phyloP scores from a whole-genome alignment of 1,284 basidiomycete species.

The Irpex rosettiformis region DNA sequence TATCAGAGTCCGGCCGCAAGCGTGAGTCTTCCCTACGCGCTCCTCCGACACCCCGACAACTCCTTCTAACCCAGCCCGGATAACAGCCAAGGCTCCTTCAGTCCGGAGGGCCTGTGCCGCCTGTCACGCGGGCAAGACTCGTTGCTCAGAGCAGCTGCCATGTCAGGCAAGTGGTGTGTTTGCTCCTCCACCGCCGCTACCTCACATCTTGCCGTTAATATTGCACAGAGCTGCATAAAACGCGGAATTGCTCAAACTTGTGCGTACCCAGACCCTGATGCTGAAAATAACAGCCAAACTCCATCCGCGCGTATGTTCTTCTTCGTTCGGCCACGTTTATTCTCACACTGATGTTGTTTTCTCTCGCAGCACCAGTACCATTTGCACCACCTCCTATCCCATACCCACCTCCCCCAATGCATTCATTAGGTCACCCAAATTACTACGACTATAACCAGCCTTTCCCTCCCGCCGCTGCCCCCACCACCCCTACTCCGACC shows the following conservation, averaged over 20 bases:
- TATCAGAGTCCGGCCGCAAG: conserved; percentile 41
- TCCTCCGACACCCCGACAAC: background rate
- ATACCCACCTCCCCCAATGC: conserved; percentile 27
- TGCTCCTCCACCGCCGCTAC: conserved; percentile 11
- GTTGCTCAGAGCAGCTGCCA: conserved; percentile 73
- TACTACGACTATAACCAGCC: conserved; percentile 69
- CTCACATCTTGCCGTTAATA: conserved; percentile 11
- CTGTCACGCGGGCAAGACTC: conserved; percentile 77
- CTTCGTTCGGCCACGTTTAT: background rate
- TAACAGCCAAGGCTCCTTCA: conserved; percentile 68
- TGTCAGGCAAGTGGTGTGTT: conserved; percentile 56
- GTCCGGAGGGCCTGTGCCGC: conserved; percentile 72
- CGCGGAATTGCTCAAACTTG: conserved; percentile 64
- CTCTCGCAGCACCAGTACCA: conserved; percentile 11
- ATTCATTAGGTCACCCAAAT: conserved; percentile 57
- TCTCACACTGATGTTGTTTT: background rate
- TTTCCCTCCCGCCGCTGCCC: conserved; percentile 50
- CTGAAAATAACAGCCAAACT: conserved; percentile 40
- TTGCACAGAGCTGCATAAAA: conserved; percentile 66
- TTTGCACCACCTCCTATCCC: conserved; percentile 20
- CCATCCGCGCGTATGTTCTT: conserved; percentile 41
- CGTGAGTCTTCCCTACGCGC: conserved; percentile 31
- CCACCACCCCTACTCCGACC: conserved; percentile 56
- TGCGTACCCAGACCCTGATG: conserved; percentile 74
- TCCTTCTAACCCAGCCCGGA: conserved; percentile 14